phyloP scores from a whole-genome alignment of 2,329 filamentous ascomycete species.

The Clonostachys sp. region DNA sequence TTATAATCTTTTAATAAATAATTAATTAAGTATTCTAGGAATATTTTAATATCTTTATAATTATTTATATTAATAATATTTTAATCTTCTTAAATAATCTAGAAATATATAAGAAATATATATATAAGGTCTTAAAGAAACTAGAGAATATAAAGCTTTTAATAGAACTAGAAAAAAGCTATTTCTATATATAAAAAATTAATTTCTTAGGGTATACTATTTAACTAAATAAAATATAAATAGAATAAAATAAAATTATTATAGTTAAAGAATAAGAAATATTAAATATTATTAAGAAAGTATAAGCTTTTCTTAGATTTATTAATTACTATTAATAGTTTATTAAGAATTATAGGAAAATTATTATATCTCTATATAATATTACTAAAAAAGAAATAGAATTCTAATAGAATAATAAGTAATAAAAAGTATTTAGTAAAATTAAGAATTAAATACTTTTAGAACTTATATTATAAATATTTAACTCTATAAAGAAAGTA shows the following conservation, averaged over 20 bases:
- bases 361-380: not conserved
- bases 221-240: not conserved
- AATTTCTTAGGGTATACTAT: not conserved
- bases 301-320: not conserved
- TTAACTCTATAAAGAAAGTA: not conserved
- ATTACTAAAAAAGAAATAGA: not conserved
- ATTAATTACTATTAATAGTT: not conserved
- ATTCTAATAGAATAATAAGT: not conserved
- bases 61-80: not conserved
- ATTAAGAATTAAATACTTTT: not conserved
- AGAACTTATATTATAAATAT: not conserved
- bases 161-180: not conserved
- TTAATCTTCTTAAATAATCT: not conserved
- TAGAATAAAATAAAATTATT: not conserved
- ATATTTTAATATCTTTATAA: not conserved
- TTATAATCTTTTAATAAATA: not conserved
- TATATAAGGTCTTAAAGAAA: not conserved
- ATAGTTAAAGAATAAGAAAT: not conserved
- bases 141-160: no score
- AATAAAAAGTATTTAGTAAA: not conserved
- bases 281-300: not conserved
- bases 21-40: not conserved
- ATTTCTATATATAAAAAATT: not conserved
- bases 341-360: not conserved
- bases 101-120: not conserved